Evolutionary conservation across 495 filamentous ascomycete genomes (phyloP), one percentile per base, ranked within the genome.

Genomic region (Daldinia caldariorum): DNA sequence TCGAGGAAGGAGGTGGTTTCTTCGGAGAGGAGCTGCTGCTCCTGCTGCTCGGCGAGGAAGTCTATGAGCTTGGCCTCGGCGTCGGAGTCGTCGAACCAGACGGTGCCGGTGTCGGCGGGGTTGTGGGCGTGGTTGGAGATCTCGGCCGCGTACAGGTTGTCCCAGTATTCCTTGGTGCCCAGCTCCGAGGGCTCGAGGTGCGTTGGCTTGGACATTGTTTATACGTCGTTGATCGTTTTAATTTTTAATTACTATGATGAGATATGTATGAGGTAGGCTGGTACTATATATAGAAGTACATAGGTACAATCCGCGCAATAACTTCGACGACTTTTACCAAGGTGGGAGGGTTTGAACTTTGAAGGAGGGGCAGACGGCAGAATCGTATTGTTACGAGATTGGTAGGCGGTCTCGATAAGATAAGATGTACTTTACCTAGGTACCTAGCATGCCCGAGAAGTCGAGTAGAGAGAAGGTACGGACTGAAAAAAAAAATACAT

Each of bases 141-240:
- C 71, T 93, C 90, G 61, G 65, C 72, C 0, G 78, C 75, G 83
- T 93, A 93, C 72, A 89, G 81, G 32, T 71, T 71, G 74, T 93
- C 90, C 90, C 90, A 93, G 81, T 92, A 91, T 78, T 89, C 83
- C 78, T 89, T 91, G 39, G 89, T 91, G 35, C 90, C 90, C 9
- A 92, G 83, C 60, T 85, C 80, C 20, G 86, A 90, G 43, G 90
- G 88, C 54, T 87, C 79, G 32, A 92, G 87, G 70, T 89, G 85
- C 3, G 73, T 59, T 47, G 79, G 81, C 47, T 75, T 76, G n/a
- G 71, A 63, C 61, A 68, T 63, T 10, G 39, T n/a, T n/a, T n/a
- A n/a, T n/a, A n/a, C n/a, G n/a, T n/a, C n/a, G n/a, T n/a, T n/a
- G n/a, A n/a, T n/a, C n/a, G n/a, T n/a, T n/a, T n/a, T n/a, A n/a